Evolutionary conservation across 495 filamentous ascomycete species (phyloP).

Genomic region (Parathielavia hyrcaniae): DNA sequence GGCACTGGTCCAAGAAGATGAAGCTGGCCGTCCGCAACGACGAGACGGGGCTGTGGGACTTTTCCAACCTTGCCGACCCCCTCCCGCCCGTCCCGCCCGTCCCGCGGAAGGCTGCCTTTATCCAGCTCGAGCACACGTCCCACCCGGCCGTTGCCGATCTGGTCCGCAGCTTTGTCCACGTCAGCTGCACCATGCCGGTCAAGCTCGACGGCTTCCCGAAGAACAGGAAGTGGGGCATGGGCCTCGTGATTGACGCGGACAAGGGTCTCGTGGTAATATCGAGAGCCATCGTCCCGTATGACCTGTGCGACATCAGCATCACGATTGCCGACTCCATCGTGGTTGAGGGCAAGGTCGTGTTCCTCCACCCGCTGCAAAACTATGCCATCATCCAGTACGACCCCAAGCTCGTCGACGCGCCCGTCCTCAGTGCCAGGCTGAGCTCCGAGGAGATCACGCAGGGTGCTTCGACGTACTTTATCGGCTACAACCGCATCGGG

Average conservation of each 20-base stretch:
- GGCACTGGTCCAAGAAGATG: slow-evolving; percentile 95
- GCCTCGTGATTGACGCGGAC: slow-evolving; percentile 89
- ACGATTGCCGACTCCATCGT: slow-evolving; percentile 95
- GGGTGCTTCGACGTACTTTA: slow-evolving; percentile 82
- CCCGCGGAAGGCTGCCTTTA: slow-evolving; percentile 76
- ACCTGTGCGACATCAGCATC: slow-evolving; percentile 91
- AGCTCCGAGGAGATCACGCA: slow-evolving; percentile 79
- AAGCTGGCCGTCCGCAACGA: slow-evolving; percentile 89
- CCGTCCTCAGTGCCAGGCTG: slow-evolving; percentile 81
- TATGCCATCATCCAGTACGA: slow-evolving; percentile 96
- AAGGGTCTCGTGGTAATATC: slow-evolving; percentile 93
- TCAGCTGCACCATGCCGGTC: slow-evolving; percentile 84
- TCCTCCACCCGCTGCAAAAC: slow-evolving; percentile 97
- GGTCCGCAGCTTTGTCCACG: slow-evolving; percentile 88
- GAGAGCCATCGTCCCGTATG: slow-evolving; percentile 87
- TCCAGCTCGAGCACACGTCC: slow-evolving; percentile 79
- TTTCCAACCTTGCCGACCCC: slow-evolving; percentile 73
- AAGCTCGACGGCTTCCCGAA: slow-evolving; percentile 96
- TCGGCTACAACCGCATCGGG: slow-evolving; percentile 94
- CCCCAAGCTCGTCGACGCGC: slow-evolving; percentile 82
- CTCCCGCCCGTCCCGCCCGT: slow-evolving; percentile 66
- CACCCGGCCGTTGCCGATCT: slow-evolving; percentile 86
- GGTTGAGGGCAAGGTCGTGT: slow-evolving; percentile 86
- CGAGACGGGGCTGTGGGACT: slow-evolving; percentile 87
- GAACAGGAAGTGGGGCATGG: slow-evolving; percentile 87